These are phyloP conservation scores for Teunomyces funiuensis DNA, from an alignment of 805 yeast genomes.

Conservation along the genomic window DNA sequence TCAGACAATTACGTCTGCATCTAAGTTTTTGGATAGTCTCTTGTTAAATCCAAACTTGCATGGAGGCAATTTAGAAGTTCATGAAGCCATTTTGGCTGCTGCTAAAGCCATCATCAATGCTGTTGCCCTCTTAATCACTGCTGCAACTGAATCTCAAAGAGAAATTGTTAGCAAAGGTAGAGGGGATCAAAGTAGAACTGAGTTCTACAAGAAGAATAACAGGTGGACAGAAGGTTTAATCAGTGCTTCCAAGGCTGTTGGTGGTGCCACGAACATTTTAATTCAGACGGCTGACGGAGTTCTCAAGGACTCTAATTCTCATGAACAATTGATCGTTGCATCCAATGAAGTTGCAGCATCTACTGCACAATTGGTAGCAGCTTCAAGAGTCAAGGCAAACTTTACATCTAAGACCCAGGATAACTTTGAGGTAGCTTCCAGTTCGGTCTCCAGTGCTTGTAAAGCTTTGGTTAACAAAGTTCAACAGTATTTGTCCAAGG, in stretches of 20 bases:
- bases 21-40: conserved; percentile 54
- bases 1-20: conserved; percentile 63
- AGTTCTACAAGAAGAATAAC: conserved; percentile 81
- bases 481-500: conserved; percentile 52
- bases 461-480: conserved; percentile 69
- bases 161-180: conserved; percentile 75
- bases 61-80: conserved; percentile 63
- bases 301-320: conserved; percentile 58
- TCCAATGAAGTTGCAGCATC: conserved; percentile 91
- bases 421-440: conserved; percentile 64
- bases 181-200: conserved; percentile 64
- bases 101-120: conserved; percentile 82
- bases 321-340: conserved; percentile 84
- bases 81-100: conserved; percentile 72
- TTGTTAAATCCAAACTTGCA: conserved; percentile 53
- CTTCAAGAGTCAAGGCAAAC: conserved; percentile 82
- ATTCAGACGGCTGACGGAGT: conserved; percentile 88
- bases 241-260: conserved; percentile 86
- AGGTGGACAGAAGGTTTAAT: conserved; percentile 93
- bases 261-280: conserved; percentile 75
- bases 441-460: conserved; percentile 74
- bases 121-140: conserved; percentile 64
- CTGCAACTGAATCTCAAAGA: conserved; percentile 77
- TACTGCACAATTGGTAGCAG: conserved; percentile 89
- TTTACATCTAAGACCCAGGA: conserved; percentile 77